Evolutionary conservation across 116 monocot species (phyloP).

Genomic region (Zostera marina): DNA sequence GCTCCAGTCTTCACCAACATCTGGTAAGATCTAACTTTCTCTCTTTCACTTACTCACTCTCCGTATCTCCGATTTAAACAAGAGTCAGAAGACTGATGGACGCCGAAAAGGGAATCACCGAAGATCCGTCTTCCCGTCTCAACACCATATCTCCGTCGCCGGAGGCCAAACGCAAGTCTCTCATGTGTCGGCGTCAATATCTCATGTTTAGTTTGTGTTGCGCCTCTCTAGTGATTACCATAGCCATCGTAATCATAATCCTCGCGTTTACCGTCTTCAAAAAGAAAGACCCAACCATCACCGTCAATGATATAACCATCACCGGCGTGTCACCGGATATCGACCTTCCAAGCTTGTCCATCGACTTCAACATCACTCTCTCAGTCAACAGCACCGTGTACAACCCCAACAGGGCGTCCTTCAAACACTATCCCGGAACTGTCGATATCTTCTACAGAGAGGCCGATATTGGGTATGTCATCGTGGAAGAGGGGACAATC

Average conservation of each 20-base stretch:
- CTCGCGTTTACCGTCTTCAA: constrained; percentile 37
- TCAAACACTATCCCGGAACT: constrained; percentile 38
- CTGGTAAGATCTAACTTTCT: too few relatives aligned
- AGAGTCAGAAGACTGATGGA: neutral
- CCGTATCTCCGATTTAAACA: too few relatives aligned
- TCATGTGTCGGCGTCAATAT: neutral
- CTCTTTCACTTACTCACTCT: too few relatives aligned
- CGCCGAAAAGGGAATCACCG: neutral
- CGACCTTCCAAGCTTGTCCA: constrained; percentile 15
- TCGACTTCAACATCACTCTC: constrained; percentile 58
- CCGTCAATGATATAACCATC: constrained; percentile 28
- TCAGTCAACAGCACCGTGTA: constrained; percentile 23
- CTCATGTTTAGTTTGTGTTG: neutral
- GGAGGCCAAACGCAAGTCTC: too few relatives aligned
- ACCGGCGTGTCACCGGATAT: constrained; percentile 43
- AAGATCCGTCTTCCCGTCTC: neutral
- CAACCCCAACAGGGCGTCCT: constrained; percentile 75
- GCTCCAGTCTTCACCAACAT: too few relatives aligned
- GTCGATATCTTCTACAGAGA: constrained; percentile 41
- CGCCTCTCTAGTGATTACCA: constrained; percentile 15
- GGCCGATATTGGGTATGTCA: constrained; percentile 39
- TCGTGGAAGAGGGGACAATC: constrained; percentile 39
- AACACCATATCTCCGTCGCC: neutral
- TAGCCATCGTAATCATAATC: constrained; percentile 17
- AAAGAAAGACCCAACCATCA: constrained; percentile 23